Conservation (phyloP, 371 early-diverging fungal genomes). For the Ordospora pajunii region DNA sequence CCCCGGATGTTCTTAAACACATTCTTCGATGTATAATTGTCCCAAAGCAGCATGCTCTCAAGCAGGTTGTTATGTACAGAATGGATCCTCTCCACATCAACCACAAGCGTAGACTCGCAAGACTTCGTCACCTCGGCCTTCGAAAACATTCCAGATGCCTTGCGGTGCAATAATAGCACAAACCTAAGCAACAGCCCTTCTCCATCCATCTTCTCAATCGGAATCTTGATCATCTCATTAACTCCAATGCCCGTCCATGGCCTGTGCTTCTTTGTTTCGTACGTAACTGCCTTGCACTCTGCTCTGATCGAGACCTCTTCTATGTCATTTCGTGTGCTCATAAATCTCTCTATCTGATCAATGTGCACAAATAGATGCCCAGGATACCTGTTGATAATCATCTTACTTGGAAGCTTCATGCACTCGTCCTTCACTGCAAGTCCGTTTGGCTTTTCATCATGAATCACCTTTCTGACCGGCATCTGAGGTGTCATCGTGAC, state of each 20-base stretch:
- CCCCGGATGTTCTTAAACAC: background rate
- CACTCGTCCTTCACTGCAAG: background rate
- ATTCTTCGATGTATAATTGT: conserved; percentile 5
- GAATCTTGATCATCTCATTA: conserved; percentile 1
- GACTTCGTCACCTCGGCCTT: background rate
- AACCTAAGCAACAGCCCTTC: background rate
- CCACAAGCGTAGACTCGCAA: background rate
- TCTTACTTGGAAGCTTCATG: background rate
- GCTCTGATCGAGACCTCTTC: conserved; percentile 7
- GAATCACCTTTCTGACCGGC: background rate
- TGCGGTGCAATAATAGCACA: background rate
- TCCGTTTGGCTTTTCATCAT: background rate
- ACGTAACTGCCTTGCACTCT: background rate
- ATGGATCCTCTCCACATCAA: conserved; percentile 7
- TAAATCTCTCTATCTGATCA: conserved; percentile 20
- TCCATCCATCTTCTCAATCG: background rate
- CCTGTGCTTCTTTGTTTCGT: conserved; percentile 11
- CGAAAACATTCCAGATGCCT: background rate
- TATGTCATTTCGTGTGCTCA: background rate
- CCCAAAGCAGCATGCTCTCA: conserved; percentile 24
- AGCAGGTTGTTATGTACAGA: conserved; percentile 35
- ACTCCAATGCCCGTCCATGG: background rate
- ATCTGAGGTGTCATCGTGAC: background rate
- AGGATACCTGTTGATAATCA: conserved; percentile 25
- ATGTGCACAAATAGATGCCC: conserved; percentile 26